Evolutionary conservation across 176 grass and related monocot genomes (phyloP).

Genomic region (Aegilops tauschii): DNA sequence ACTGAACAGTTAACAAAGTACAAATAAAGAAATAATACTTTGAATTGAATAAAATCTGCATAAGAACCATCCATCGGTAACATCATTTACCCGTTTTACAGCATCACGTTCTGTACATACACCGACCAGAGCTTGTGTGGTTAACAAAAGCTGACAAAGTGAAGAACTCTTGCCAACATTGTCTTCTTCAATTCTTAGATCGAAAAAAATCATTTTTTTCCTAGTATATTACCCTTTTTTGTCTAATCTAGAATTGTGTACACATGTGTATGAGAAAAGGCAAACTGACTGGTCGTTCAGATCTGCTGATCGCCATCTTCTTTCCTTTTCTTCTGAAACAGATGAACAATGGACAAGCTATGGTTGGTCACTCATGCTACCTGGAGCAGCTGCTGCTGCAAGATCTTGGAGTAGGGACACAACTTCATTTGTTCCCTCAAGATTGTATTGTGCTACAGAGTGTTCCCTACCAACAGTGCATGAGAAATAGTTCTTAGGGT

Average conservation of each 20-base stretch:
- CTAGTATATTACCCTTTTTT: not conserved
- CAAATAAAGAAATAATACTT: not conserved
- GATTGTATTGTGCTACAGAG: conserved; percentile 64
- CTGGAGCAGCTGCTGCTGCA: not conserved
- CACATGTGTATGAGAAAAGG: too few species aligned
- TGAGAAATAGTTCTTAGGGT: conserved; percentile 85
- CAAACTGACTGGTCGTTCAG: too few species aligned
- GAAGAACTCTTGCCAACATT: not conserved
- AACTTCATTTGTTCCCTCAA: conserved; percentile 52
- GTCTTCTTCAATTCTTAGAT: not conserved
- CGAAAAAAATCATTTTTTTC: not conserved
- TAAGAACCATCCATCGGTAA: not conserved
- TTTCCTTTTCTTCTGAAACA: too few species aligned
- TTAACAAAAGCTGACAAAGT: not conserved
- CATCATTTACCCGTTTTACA: not conserved
- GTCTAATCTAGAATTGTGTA: not conserved
- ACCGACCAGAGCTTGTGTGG: not conserved
- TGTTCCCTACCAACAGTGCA: conserved; percentile 85
- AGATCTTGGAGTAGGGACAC: conserved; percentile 46
- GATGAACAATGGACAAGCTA: too few species aligned
- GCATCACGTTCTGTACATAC: not conserved
- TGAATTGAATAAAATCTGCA: not conserved
- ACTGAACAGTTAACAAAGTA: not conserved
- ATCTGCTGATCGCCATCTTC: too few species aligned
- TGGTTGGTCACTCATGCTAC: not conserved